phyloP scores from a whole-genome alignment of 75 land plant genomes.

The Picea glauca region DNA sequence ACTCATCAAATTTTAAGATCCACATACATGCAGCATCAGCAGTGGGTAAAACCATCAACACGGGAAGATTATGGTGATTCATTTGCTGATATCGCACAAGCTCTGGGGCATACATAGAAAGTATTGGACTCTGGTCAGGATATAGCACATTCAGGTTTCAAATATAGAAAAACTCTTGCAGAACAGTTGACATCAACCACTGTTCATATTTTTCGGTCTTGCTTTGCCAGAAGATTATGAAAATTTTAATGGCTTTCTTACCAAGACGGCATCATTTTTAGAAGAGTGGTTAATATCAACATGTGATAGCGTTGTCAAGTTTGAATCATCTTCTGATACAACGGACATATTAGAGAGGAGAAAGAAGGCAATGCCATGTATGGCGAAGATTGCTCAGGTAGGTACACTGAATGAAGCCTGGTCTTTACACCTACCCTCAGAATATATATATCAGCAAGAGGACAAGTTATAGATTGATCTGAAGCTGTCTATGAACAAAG shows the following conservation, averaged over 20 bases:
- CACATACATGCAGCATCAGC: constrained; percentile 93
- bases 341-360: no score
- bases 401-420: no score
- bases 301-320: constrained; percentile 14
- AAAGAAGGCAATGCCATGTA: no score
- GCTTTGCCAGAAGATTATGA: constrained; percentile 43
- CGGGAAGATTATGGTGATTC: constrained; percentile 81
- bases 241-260: constrained; percentile 51
- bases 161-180: constrained; percentile 65
- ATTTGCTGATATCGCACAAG: constrained; percentile 78
- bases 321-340: not conserved
- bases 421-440: no score
- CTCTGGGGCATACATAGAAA: constrained; percentile 65
- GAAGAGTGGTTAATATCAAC: constrained; percentile 52
- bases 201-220: constrained; percentile 77
- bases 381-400: no score
- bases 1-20: constrained; percentile 88
- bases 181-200: constrained; percentile 78
- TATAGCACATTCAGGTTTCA: constrained; percentile 68
- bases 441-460: no score
- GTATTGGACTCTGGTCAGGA: constrained; percentile 39
- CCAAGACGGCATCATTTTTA: constrained; percentile 52
- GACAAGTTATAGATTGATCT: no score
- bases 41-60: constrained; percentile 68
- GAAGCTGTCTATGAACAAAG: no score